Base-by-base conservation (phyloP, 2,329 filamentous ascomycete genomes). In the Fusarium guadeloupense region DNA sequence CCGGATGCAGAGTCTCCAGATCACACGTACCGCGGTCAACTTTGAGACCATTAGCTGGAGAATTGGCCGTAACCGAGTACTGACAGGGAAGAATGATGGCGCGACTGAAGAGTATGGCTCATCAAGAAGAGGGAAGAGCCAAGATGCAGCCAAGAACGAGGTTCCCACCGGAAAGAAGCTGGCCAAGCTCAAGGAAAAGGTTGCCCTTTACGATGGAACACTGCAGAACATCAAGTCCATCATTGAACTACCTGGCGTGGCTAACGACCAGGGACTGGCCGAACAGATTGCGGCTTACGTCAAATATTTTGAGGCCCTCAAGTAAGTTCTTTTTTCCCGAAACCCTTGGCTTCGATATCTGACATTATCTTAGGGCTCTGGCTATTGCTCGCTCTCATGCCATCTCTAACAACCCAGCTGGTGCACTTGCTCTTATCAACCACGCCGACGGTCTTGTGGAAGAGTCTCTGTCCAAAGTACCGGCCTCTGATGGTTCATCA, bases 41-140 rank as follows among this genome's bases (percentile, higher is more conserved):
- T 98, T 96, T 74, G 91, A 92, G 65, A 87, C 97, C 76, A 90
- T 99, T 52, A 93, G 92, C 71, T 98, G 93, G 93, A 86, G 95
- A 74, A 91, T 98, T 62, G 94, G 94, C 21, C 89, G 95, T 41
- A 98, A 99, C 75, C 85, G 95, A 48, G 89, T 97, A 0, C 80
- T 99, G 59, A 91, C 92, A 45, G 93, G 94, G n/a, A 80, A 85
- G 7, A 83, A 90, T 49, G 94, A 98, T 68, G 94, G 94, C 4
- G 83, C 91, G 14, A 75, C 83, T 14, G 75, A 84, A 17, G 81
- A 83, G 16, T 83, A 82, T 54, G 78, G 76, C 4, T 74, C 75
- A 3, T 77, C 76, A 38, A 81, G 79, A 60, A 84, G 85, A 60
- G 86, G 85, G 69, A 86, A 72, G 58, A 41, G 56, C 19, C 60